A percentile compares a stretch with the other conserved stretches of the same genome.
These are phyloP conservation scores for Rehmannia glutinosa DNA, from an alignment of 257 asterid species.

Conservation along the genomic window DNA sequence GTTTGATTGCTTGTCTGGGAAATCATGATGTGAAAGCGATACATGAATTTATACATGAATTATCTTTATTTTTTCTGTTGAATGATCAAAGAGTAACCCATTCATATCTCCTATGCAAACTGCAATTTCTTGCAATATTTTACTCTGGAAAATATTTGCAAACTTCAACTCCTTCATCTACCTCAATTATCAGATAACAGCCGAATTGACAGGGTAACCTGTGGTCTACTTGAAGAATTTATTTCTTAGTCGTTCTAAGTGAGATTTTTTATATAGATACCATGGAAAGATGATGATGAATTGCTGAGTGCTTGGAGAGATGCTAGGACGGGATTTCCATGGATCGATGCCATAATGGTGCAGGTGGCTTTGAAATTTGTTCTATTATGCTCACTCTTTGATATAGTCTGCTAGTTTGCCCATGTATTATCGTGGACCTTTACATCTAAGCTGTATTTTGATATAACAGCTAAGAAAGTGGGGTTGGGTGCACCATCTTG, in stretches of 20 bases:
- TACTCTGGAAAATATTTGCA: neutral
- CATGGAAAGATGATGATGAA: conserved; percentile 79
- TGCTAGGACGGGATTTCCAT: conserved; percentile 89
- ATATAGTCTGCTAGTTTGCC: neutral
- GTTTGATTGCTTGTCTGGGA: neutral
- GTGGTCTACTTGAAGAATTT: neutral
- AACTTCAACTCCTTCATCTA: neutral
- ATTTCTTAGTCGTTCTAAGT: neutral
- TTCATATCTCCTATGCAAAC: neutral
- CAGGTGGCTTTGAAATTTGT: conserved; percentile 52
- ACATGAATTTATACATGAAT: neutral
- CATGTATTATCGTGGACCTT: neutral
- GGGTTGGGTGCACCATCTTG: conserved; percentile 99
- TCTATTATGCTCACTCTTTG: neutral
- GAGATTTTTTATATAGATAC: conserved; percentile 49
- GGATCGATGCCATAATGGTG: conserved; percentile 97
- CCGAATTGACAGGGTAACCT: neutral
- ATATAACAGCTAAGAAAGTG: conserved; percentile 66
- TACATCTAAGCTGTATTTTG: conserved; percentile 6
- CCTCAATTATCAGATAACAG: neutral
- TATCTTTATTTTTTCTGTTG: neutral
- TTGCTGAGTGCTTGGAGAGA: conserved; percentile 93
- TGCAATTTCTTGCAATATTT: neutral
- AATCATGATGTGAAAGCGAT: neutral
- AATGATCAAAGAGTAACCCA: neutral